A percentile compares a stretch with the other conserved stretches of the same genome.
These are phyloP conservation scores for Cryphonectria nitschkei DNA, from an alignment of 2,329 filamentous ascomycete genomes.

Conservation along the genomic window DNA sequence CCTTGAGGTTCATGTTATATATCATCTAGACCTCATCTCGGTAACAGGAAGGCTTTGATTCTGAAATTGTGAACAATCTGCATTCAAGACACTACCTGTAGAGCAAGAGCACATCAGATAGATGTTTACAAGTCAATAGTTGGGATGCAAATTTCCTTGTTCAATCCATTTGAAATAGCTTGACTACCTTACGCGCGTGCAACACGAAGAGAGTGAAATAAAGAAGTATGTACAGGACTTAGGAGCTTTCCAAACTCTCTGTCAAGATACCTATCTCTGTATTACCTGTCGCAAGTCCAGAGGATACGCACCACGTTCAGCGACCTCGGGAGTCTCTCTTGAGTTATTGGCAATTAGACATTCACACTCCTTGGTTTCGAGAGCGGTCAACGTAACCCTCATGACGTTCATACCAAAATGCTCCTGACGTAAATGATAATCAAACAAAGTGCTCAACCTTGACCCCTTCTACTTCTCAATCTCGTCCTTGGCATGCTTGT, in stretches of 20 bases:
- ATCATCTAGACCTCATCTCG: too few relatives aligned
- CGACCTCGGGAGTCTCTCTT: too few relatives aligned
- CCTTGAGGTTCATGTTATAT: too few relatives aligned
- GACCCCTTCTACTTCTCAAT: not conserved
- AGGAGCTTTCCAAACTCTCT: not conserved
- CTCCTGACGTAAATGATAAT: not conserved
- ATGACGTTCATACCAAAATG: not conserved
- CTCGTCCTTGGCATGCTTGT: not conserved
- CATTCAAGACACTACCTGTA: too few relatives aligned
- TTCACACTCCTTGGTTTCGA: not conserved
- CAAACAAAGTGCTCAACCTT: not conserved
- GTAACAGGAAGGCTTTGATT: too few relatives aligned
- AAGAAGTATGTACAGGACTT: not conserved
- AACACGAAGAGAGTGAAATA: not conserved
- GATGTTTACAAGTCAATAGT: too few relatives aligned
- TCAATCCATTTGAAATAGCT: not conserved
- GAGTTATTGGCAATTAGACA: not conserved
- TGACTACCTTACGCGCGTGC: not conserved
- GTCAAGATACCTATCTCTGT: not conserved
- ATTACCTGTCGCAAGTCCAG: not conserved
- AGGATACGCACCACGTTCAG: not conserved
- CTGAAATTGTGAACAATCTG: too few relatives aligned
- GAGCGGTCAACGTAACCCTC: not conserved
- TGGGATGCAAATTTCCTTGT: not conserved
- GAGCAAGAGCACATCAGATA: too few relatives aligned